Conservation (phyloP, 2,329 filamentous ascomycete species). For the Didymella exigua region DNA sequence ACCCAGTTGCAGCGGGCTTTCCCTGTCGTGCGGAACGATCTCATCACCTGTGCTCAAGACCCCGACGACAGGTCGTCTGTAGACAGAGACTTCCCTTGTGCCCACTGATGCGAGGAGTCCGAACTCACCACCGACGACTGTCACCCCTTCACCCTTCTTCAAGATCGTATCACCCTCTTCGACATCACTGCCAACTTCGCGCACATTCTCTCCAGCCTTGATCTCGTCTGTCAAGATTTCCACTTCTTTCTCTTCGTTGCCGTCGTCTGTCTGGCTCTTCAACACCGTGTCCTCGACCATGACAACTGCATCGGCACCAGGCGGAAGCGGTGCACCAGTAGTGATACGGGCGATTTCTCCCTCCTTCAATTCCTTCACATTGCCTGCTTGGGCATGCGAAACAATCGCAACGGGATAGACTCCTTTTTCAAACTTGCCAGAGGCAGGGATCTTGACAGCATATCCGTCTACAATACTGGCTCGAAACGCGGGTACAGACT, state of each 20-base stretch:
- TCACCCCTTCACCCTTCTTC: slow-evolving; percentile 78
- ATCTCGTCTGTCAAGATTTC: slow-evolving; percentile 83
- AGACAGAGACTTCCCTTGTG: slow-evolving; percentile 71
- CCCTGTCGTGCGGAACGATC: slow-evolving; percentile 75
- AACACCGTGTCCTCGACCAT: slow-evolving; percentile 96
- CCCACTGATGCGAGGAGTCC: slow-evolving; percentile 88
- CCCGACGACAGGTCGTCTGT: slow-evolving; percentile 77
- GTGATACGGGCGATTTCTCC: slow-evolving; percentile 90
- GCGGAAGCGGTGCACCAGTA: slow-evolving; percentile 88
- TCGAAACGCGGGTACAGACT: slow-evolving; percentile 89
- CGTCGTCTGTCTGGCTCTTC: slow-evolving; percentile 75
- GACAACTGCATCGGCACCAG: slow-evolving; percentile 86
- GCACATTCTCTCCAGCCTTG: slow-evolving; percentile 80
- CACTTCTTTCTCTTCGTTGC: slow-evolving; percentile 82
- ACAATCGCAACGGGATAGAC: slow-evolving; percentile 84
- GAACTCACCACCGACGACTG: slow-evolving; percentile 86
- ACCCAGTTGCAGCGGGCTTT: slow-evolving; percentile 69
- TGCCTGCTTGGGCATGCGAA: slow-evolving; percentile 80
- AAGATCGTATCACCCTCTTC: slow-evolving; percentile 72
- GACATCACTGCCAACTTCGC: slow-evolving; percentile 90
- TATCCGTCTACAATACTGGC: slow-evolving; percentile 98
- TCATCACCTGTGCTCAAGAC: slow-evolving; percentile 95
- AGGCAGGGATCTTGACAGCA: slow-evolving; percentile 57
- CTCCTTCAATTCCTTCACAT: slow-evolving; percentile 66
- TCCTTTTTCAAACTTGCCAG: slow-evolving; percentile 66